Conservation (phyloP, 768 basidiomycete genomes). For the Rhizopogon roseolus region DNA sequence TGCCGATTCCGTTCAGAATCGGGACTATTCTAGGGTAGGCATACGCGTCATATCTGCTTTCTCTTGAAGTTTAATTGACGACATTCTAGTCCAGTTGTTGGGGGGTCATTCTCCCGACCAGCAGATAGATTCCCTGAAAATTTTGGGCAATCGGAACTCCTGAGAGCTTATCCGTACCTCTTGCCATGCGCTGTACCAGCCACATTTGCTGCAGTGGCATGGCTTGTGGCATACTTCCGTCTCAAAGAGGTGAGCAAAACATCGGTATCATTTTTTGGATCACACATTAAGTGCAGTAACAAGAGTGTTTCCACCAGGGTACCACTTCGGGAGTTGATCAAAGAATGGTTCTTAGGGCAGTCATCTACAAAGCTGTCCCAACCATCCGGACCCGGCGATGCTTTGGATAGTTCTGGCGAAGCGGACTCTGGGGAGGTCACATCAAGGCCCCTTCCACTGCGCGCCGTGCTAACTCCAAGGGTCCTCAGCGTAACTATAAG, state of each 20-base stretch:
- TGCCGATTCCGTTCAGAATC: constrained; percentile 48
- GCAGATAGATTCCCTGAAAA: constrained; percentile 57
- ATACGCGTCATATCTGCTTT: constrained; percentile 4
- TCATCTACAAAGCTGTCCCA: background rate
- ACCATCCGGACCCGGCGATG: background rate
- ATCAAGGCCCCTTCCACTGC: constrained; percentile 37
- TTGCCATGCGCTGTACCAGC: constrained; percentile 64
- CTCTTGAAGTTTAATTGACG: background rate
- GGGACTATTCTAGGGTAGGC: constrained; percentile 37
- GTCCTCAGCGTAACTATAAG: constrained; percentile 58
- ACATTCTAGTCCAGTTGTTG: constrained; percentile 53
- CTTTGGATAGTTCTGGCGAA: background rate
- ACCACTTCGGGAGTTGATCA: background rate
- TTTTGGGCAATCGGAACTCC: constrained; percentile 54
- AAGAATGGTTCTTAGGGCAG: background rate
- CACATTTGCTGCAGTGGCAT: constrained; percentile 45
- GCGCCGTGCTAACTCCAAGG: constrained; percentile 42
- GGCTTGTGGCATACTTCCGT: constrained; percentile 43
- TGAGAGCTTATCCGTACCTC: constrained; percentile 68
- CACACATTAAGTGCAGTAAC: background rate
- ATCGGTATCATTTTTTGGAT: background rate
- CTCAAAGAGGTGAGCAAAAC: constrained; percentile 45
- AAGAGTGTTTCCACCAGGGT: background rate
- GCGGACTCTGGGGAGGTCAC: background rate
- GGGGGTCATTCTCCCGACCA: constrained; percentile 60